Percentiles rank a stretch among this genome's conserved stretches.
phyloP scores from a whole-genome alignment of 305 asterid species.

The Solanum hybrid region DNA sequence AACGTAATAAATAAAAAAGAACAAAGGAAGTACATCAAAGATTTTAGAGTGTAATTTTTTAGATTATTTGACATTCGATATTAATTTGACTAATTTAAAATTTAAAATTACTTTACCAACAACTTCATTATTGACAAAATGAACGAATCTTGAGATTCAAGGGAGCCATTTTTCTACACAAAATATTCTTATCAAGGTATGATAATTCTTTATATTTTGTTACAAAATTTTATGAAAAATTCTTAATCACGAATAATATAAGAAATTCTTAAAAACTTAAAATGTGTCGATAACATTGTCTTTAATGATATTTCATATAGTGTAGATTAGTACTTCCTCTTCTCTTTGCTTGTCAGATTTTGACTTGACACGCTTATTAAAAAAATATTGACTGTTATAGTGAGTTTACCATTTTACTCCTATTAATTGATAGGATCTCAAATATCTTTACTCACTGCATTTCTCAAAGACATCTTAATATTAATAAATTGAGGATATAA shows the following conservation, averaged over 20 bases:
- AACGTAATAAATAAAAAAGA: not conserved
- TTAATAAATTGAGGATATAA: too few species aligned
- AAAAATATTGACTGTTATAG: too few species aligned
- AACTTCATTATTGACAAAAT: not conserved
- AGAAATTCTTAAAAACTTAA: not conserved
- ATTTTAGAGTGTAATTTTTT: not conserved
- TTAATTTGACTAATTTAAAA: not conserved
- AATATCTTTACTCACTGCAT: too few species aligned
- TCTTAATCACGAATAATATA: not conserved
- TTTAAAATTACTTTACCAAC: not conserved
- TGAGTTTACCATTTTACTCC: too few species aligned
- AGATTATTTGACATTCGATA: not conserved
- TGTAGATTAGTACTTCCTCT: not conserved
- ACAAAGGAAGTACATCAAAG: not conserved
- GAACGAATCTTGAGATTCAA: not conserved
- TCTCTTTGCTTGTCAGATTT: too few species aligned
- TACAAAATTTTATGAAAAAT: not conserved
- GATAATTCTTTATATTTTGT: not conserved
- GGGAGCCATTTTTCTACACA: not conserved
- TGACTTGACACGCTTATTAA: too few species aligned
- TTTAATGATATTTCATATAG: not conserved
- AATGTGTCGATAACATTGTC: not conserved
- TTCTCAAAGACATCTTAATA: too few species aligned
- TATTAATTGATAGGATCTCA: too few species aligned
- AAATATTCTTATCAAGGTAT: not conserved